phyloP scores from a whole-genome alignment of 345 rosid genomes.

The Salix brachista region DNA sequence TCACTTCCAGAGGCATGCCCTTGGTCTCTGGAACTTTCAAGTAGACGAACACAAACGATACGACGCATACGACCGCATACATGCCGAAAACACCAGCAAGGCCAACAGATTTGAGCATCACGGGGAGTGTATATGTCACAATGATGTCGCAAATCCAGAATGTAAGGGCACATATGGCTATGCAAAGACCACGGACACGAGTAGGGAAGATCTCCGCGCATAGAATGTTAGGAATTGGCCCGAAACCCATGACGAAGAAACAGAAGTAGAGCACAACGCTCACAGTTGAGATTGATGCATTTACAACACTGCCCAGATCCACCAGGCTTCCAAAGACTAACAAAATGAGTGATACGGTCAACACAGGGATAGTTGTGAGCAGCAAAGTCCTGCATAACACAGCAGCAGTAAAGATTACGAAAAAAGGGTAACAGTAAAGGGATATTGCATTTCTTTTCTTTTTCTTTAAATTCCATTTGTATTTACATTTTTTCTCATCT shows the following conservation, averaged over 20 bases:
- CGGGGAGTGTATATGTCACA: slow-evolving; percentile 80
- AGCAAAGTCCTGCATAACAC: slow-evolving; percentile 66
- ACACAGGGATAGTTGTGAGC: slow-evolving; percentile 68
- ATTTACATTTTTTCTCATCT: neutral
- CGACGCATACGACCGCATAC: slow-evolving; percentile 62
- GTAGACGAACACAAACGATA: slow-evolving; percentile 71
- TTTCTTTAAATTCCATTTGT: neutral
- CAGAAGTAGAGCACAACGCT: slow-evolving; percentile 76
- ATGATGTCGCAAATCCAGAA: slow-evolving; percentile 81
- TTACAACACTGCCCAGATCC: slow-evolving; percentile 44
- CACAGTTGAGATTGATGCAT: slow-evolving; percentile 63
- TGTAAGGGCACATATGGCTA: slow-evolving; percentile 78
- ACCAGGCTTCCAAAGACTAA: slow-evolving; percentile 57
- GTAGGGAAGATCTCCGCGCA: slow-evolving; percentile 98
- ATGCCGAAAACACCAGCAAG: slow-evolving; percentile 81
- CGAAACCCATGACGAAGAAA: slow-evolving; percentile 96
- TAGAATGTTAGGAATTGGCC: slow-evolving; percentile 90
- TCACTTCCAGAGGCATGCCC: slow-evolving; percentile 98
- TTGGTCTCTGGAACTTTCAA: slow-evolving; percentile 87
- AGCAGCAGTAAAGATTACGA: neutral
- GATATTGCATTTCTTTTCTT: neutral
- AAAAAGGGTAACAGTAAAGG: neutral
- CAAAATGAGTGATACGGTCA: slow-evolving; percentile 55
- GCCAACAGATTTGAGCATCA: slow-evolving; percentile 71
- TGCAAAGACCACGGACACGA: slow-evolving; percentile 82